Percentiles rank a stretch among this genome's conserved stretches.
phyloP scores from a whole-genome alignment of 192 early-diverging fungal species.

The Backusella westeae region DNA sequence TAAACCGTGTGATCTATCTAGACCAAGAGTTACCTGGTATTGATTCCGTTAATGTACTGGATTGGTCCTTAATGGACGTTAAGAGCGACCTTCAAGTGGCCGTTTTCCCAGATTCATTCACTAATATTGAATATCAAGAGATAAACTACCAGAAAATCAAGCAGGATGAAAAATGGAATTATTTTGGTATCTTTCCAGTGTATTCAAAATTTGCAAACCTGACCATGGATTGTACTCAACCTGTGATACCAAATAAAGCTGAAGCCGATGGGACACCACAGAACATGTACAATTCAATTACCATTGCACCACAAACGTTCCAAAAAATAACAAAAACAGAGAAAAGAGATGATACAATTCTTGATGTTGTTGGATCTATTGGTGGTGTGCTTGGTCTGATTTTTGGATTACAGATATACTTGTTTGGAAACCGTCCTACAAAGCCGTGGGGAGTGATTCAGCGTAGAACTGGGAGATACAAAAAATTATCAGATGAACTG shows the following conservation, averaged over 20 bases:
- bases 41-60: background rate
- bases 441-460: constrained; percentile 8
- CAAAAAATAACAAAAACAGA: background rate
- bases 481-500: background rate
- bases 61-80: background rate
- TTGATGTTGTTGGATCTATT: constrained; percentile 8
- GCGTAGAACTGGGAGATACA: background rate
- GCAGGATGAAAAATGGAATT: background rate
- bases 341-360: background rate
- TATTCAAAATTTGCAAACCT: background rate
- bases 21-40: background rate
- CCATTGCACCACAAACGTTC: background rate
- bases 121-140: background rate
- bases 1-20: background rate
- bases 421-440: constrained; percentile 1
- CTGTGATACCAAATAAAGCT: background rate
- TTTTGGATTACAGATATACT: constrained; percentile 6
- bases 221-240: background rate
- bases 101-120: background rate
- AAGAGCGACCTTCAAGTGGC: background rate
- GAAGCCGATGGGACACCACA: too few species aligned
- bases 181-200: background rate
- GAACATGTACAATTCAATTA: background rate
- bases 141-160: background rate
- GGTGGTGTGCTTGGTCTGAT: constrained; percentile 16